phyloP scores from a whole-genome alignment of 495 filamentous ascomycete species.

The Choiromyces venosus region DNA sequence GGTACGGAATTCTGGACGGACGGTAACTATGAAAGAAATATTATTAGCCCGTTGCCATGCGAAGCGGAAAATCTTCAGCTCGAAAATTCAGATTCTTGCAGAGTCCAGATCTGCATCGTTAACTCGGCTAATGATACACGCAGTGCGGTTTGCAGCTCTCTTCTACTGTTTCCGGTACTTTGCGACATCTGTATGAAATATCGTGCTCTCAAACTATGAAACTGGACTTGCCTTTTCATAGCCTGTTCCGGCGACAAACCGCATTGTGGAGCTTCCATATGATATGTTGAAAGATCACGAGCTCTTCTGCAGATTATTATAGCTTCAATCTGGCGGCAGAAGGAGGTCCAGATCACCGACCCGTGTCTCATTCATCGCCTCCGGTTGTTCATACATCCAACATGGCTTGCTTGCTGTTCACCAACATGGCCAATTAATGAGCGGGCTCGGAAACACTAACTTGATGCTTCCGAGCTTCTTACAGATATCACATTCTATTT shows the following conservation, averaged over 20 bases:
- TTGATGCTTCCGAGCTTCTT: background rate
- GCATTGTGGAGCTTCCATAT: background rate
- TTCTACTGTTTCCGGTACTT: background rate
- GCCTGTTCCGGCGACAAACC: background rate
- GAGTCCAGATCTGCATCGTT: background rate
- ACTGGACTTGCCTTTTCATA: background rate
- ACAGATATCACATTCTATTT: background rate
- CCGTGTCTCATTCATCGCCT: background rate
- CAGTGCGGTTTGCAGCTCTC: background rate
- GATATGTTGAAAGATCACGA: background rate
- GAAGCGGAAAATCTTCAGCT: background rate
- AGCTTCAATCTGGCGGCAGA: background rate
- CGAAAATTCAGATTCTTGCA: background rate
- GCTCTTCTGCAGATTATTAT: background rate
- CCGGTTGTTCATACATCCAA: background rate
- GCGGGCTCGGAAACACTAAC: background rate
- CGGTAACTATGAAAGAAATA: background rate
- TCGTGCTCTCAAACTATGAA: background rate
- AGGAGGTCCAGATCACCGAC: background rate
- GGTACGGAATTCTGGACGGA: background rate
- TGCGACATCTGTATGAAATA: background rate
- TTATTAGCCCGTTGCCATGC: background rate
- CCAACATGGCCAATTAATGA: background rate
- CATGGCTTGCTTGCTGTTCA: background rate
- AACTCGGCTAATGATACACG: background rate